Conservation (phyloP, 257 asterid genomes). For the Salvia splendens region DNA sequence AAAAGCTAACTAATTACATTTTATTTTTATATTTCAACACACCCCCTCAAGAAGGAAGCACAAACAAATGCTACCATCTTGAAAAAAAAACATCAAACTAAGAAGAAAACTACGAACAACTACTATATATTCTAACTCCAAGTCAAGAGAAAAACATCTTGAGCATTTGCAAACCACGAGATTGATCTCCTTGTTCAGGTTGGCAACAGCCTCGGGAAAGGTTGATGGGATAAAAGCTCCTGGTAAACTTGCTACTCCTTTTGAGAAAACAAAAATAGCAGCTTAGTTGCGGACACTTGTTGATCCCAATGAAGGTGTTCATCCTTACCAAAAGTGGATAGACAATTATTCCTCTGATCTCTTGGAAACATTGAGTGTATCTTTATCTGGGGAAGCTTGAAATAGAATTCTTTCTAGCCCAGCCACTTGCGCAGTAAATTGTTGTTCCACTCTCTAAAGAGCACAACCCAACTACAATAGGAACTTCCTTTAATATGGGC, state of each 20-base stretch:
- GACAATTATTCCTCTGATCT: slow-evolving; percentile 67
- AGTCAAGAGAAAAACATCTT: too few species aligned
- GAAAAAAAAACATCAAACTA: too few species aligned
- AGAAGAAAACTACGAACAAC: too few species aligned
- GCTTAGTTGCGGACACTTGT: slow-evolving; percentile 64
- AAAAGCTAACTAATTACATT: too few species aligned
- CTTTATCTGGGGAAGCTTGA: slow-evolving; percentile 88
- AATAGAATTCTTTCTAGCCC: slow-evolving; percentile 74
- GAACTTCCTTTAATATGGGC: too few species aligned
- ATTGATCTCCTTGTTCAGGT: too few species aligned
- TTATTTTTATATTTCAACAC: too few species aligned
- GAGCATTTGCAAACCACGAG: too few species aligned
- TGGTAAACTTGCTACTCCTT: slow-evolving; percentile 84
- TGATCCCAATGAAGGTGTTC: slow-evolving; percentile 44
- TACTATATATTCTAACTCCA: too few species aligned
- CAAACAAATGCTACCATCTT: too few species aligned
- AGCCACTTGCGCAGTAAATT: slow-evolving; percentile 67
- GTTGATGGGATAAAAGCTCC: slow-evolving; percentile 74
- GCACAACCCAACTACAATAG: slow-evolving; percentile 61
- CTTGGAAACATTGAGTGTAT: slow-evolving; percentile 76
- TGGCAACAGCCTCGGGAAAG: slow-evolving; percentile 90
- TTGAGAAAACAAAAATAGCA: slow-evolving; percentile 90
- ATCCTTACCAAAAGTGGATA: slow-evolving; percentile 80
- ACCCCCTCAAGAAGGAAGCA: too few species aligned
- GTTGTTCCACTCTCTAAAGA: slow-evolving; percentile 71